These are phyloP conservation scores for Elaeis guineensis DNA, from an alignment of 176 grass and related monocot species.

Conservation along the genomic window DNA sequence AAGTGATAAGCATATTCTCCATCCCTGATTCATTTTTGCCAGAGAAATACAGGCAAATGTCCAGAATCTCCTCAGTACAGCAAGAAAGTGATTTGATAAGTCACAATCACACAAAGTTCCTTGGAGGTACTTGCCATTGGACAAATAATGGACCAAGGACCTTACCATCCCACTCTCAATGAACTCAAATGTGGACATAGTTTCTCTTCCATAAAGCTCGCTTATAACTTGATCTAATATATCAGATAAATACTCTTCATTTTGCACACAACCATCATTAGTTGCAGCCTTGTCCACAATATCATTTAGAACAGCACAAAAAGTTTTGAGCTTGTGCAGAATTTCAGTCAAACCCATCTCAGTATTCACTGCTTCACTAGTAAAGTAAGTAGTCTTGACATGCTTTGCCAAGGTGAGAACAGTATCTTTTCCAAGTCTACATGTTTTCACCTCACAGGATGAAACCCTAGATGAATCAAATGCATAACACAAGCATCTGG, in stretches of 20 bases:
- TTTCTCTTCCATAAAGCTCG: slow-evolving; percentile 71
- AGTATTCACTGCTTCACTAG: slow-evolving; percentile 47
- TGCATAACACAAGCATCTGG: slow-evolving; percentile 82
- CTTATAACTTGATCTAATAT: slow-evolving; percentile 86
- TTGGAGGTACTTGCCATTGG: slow-evolving; percentile 65
- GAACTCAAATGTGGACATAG: slow-evolving; percentile 97
- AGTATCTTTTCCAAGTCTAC: slow-evolving; percentile 45
- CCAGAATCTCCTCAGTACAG: slow-evolving; percentile 81
- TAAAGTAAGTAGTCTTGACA: slow-evolving; percentile 73
- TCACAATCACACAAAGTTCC: slow-evolving; percentile 19
- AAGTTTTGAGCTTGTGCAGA: slow-evolving; percentile 79
- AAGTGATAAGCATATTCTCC: slow-evolving; percentile 53
- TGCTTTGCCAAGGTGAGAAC: slow-evolving; percentile 56
- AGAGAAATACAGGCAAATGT: slow-evolving; percentile 62
- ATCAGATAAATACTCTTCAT: slow-evolving; percentile 63
- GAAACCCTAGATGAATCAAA: slow-evolving; percentile 48
- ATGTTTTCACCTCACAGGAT: slow-evolving; percentile 41
- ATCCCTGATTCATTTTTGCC: slow-evolving; percentile 38
- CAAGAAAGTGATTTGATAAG: slow-evolving; percentile 26
- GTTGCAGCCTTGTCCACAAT: slow-evolving; percentile 41
- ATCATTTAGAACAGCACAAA: slow-evolving; percentile 72
- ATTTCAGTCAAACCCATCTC: slow-evolving; percentile 65
- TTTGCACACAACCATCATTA: slow-evolving; percentile 23
- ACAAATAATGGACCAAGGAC: slow-evolving; percentile 82
- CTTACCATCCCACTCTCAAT: slow-evolving; percentile 83